phyloP scores from a whole-genome alignment of 1,284 basidiomycete genomes.

The Puccinia horiana region DNA sequence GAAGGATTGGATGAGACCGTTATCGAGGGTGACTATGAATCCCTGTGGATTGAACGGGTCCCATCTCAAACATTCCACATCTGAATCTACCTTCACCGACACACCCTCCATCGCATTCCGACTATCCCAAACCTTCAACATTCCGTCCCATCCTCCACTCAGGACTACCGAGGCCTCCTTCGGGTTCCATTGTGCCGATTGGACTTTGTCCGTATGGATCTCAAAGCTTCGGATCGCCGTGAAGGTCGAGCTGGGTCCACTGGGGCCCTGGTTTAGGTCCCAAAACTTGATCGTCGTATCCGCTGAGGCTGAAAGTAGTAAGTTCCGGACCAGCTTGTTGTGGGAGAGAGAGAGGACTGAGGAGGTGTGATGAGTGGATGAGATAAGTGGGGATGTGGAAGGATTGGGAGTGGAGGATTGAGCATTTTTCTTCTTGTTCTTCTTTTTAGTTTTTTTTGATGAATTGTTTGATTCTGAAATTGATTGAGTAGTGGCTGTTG shows the following conservation, averaged over 20 bases:
- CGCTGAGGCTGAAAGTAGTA: conserved; percentile 87
- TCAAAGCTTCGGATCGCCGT: conserved; percentile 78
- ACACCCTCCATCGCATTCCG: conserved; percentile 76
- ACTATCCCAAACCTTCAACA: conserved; percentile 88
- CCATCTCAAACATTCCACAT: conserved; percentile 92
- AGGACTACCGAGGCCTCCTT: conserved; percentile 82
- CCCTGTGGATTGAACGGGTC: conserved; percentile 85
- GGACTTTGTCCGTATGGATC: conserved; percentile 94
- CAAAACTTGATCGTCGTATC: conserved; percentile 96
- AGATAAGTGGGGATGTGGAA: not conserved
- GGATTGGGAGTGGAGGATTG: not conserved
- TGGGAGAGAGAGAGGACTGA: conserved; percentile 88
- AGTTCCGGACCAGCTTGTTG: conserved; percentile 84
- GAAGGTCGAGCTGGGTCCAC: conserved; percentile 62
- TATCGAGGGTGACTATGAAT: conserved; percentile 84
- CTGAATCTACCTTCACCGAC: conserved; percentile 75
- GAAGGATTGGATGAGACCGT: conserved; percentile 85
- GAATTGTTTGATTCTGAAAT: conserved; percentile 67
- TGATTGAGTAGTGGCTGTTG: not conserved
- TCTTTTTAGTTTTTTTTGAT: conserved; percentile 82
- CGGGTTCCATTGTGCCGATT: conserved; percentile 92
- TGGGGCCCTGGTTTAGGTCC: conserved; percentile 74
- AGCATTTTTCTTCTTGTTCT: conserved; percentile 56
- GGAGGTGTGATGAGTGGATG: conserved; percentile 79
- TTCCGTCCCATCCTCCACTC: conserved; percentile 90